A percentile compares a stretch with the other conserved stretches of the same genome.
These are phyloP conservation scores for Dictyostelium firmibasis DNA, from an alignment of 78 protist species.

Conservation along the genomic window DNA sequence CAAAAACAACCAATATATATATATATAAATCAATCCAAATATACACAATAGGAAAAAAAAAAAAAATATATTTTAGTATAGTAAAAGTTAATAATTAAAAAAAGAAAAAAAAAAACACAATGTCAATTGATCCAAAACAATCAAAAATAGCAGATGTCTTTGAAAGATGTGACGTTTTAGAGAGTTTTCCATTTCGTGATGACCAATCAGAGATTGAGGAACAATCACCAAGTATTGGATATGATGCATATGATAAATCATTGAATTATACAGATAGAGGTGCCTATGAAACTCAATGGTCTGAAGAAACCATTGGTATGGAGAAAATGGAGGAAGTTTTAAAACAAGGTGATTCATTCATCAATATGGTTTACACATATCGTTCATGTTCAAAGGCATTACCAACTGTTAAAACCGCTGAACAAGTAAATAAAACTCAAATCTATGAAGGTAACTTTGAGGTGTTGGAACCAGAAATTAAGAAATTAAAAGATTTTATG, in stretches of 20 bases:
- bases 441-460: conserved; percentile 79
- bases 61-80: background rate
- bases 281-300: conserved; percentile 82
- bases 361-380: conserved; percentile 86
- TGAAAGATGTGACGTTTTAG: conserved; percentile 78
- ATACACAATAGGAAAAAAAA: background rate
- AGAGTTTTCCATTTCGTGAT: conserved; percentile 76
- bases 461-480: conserved; percentile 82
- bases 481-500: conserved; percentile 83
- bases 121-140: conserved; percentile 32
- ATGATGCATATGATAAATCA: background rate
- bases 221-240: conserved; percentile 23
- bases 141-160: conserved; percentile 37
- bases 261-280: conserved; percentile 66
- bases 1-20: too few species aligned
- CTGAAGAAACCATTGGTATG: conserved; percentile 73
- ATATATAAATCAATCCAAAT: too few species aligned
- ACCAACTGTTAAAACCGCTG: conserved; percentile 76
- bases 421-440: conserved; percentile 78
- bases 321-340: conserved; percentile 68
- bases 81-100: background rate
- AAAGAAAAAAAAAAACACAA: background rate
- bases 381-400: conserved; percentile 78
- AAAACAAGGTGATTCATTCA: conserved; percentile 40
- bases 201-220: conserved; percentile 75